Base-by-base conservation (phyloP, 2,329 filamentous ascomycete genomes). In the Aspergillus melleus region DNA sequence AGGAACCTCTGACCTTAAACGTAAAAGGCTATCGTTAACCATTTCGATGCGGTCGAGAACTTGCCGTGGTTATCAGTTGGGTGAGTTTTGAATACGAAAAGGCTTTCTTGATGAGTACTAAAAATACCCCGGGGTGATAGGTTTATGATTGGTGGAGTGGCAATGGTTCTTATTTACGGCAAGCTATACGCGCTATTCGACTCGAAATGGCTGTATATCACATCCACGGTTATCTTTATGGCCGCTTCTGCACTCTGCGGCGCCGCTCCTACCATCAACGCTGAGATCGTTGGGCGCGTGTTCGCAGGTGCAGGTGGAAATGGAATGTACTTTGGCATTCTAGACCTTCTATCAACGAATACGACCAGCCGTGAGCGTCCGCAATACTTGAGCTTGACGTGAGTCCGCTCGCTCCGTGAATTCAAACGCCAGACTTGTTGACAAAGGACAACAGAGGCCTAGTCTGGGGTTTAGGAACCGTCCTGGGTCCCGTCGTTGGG, bases 281-380 rank as follows among this genome's bases (percentile, higher is more conserved):
- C 78, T n/a, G 60, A 84, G n/a, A 84, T 85, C 50, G 65, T 73
- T 6, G 75, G 74, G 3, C 70, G 75, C 26, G 71, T 68, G 8
- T 64, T 75, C 9, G 64, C 64, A 52, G 73, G 74, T 6, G 57
- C 68, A 14, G 70, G 72, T 1, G 73, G 73, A 14, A 59, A 60
- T 6, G 71, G 73, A 12, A 66, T 74, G 50, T 76, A 75, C 54
- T 47, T 67, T 22, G 71, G 71, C 69, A 0, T 50, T 68, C 14
- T 78, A 76, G 54, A 65, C 76, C 52, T 54, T 39, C 36, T 54
- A 11, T 54, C 32, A 24, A 44, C 19, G 36, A 46, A 54, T 44
- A 54, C 32, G 2, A 44, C 36, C 6, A 46, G 22, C 20, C 52
- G 52, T 47, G 44, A 47, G 44, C 44, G 44, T 47, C 44, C 44